phyloP scores from a whole-genome alignment of 148 eudicot genomes.

The Oxyria digyna region DNA sequence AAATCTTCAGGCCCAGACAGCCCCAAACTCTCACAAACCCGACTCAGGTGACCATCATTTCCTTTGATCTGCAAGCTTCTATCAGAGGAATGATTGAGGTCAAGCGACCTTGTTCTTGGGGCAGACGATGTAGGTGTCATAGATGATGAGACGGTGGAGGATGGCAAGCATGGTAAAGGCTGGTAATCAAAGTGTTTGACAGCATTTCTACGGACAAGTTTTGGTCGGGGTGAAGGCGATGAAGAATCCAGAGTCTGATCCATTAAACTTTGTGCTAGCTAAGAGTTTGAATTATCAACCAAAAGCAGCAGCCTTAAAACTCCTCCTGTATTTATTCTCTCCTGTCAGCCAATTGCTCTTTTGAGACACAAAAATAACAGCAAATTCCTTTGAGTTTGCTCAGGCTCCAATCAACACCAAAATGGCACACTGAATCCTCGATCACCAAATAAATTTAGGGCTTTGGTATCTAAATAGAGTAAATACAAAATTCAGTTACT shows the following conservation, averaged over 20 bases:
- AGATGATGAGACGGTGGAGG: conserved; percentile 17
- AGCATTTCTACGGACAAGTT: conserved; percentile 52
- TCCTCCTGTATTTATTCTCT: background rate
- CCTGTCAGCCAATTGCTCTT: background rate
- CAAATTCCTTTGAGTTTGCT: background rate
- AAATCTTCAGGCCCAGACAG: conserved; percentile 73
- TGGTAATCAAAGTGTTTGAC: conserved; percentile 45
- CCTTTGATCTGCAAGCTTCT: conserved; percentile 52
- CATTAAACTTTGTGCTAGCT: conserved; percentile 13
- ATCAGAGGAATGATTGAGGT: conserved; percentile 7
- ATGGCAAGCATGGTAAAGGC: conserved; percentile 24
- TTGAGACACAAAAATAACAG: background rate
- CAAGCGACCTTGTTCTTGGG: conserved; percentile 48
- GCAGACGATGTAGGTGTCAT: conserved; percentile 17
- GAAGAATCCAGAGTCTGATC: conserved; percentile 15
- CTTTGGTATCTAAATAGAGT: background rate
- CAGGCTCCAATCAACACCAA: background rate
- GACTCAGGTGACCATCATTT: conserved; percentile 42
- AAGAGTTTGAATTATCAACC: too few species aligned
- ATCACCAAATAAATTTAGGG: background rate
- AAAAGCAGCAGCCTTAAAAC: background rate
- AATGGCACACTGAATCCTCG: background rate
- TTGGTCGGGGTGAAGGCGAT: conserved; percentile 24
- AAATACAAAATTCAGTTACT: background rate
- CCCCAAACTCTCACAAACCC: conserved; percentile 33